Conservation (phyloP, 805 yeast genomes). For the Candida alai region DNA sequence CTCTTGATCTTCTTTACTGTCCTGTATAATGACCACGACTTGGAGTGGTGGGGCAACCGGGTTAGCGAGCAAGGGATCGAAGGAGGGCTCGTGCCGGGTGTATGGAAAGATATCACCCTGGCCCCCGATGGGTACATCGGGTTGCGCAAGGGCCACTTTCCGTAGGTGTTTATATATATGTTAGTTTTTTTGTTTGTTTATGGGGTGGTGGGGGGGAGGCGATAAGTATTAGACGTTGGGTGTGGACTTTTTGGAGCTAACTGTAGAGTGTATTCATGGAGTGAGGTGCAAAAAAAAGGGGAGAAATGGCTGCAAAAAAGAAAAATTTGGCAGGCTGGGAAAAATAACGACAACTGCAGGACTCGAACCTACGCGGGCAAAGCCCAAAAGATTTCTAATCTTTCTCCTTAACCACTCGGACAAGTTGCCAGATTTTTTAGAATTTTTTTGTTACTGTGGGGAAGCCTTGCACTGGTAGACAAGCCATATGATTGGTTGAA, state of each 20-base stretch:
- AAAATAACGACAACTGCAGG: slow-evolving; percentile 54
- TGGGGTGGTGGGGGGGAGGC: not conserved
- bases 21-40: slow-evolving; percentile 37
- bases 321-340: no score
- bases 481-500: no score
- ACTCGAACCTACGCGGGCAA: slow-evolving; percentile 65
- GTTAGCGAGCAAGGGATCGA: slow-evolving; percentile 33
- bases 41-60: slow-evolving; percentile 67
- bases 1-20: slow-evolving; percentile 55
- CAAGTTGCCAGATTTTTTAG: slow-evolving; percentile 24
- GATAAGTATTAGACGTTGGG: not conserved
- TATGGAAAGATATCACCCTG: slow-evolving; percentile 26
- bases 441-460: not conserved
- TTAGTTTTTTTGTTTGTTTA: not conserved
- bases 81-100: slow-evolving; percentile 18
- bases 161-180: slow-evolving; percentile 13
- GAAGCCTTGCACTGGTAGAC: no score
- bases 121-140: slow-evolving; percentile 35
- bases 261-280: no score
- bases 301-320: not conserved
- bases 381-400: slow-evolving; percentile 48
- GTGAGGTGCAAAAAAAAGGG: not conserved
- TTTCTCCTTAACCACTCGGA: slow-evolving; percentile 41
- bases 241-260: no score
- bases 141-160: slow-evolving; percentile 24